A percentile compares a stretch with the other conserved stretches of the same genome.
phyloP scores from a whole-genome alignment of 2,329 filamentous ascomycete species.

The Penicillium sp. region DNA sequence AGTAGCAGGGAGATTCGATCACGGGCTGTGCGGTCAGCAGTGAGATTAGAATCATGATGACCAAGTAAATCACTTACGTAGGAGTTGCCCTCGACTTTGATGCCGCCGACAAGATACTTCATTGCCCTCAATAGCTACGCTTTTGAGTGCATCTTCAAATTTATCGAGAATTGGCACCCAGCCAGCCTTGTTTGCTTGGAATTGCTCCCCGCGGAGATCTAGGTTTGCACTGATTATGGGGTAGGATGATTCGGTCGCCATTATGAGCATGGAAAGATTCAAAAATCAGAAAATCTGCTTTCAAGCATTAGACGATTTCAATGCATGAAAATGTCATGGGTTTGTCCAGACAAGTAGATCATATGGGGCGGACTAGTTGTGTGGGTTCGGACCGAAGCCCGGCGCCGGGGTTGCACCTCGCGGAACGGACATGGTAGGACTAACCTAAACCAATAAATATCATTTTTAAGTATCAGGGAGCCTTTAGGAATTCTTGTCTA shows the following conservation, averaged over 20 bases:
- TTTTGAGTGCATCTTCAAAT: constrained; percentile 33
- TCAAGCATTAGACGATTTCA: neutral
- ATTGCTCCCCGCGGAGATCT: constrained; percentile 25
- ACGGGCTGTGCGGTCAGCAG: constrained; percentile 32
- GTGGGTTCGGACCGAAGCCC: constrained; percentile 15
- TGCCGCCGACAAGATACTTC: constrained; percentile 33
- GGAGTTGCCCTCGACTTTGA: constrained; percentile 32
- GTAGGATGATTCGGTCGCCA: constrained; percentile 21
- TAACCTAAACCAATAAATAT: neutral
- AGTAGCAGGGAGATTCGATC: constrained; percentile 44
- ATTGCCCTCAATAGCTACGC: constrained; percentile 36
- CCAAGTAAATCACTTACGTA: constrained; percentile 31
- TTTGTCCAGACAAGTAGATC: neutral
- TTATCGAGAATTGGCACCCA: constrained; percentile 39
- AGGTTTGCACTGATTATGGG: constrained; percentile 20
- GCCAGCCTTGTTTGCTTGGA: constrained; percentile 21
- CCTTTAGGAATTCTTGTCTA: neutral
- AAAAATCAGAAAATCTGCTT: neutral
- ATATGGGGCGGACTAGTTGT: neutral
- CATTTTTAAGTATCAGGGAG: too few species aligned
- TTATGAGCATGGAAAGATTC: neutral
- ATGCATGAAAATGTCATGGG: neutral
- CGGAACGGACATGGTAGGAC: neutral
- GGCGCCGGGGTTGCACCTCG: neutral
- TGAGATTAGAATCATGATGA: neutral